Base-by-base conservation (phyloP, 306 rosid genomes). In the Calophaca sinica region DNA sequence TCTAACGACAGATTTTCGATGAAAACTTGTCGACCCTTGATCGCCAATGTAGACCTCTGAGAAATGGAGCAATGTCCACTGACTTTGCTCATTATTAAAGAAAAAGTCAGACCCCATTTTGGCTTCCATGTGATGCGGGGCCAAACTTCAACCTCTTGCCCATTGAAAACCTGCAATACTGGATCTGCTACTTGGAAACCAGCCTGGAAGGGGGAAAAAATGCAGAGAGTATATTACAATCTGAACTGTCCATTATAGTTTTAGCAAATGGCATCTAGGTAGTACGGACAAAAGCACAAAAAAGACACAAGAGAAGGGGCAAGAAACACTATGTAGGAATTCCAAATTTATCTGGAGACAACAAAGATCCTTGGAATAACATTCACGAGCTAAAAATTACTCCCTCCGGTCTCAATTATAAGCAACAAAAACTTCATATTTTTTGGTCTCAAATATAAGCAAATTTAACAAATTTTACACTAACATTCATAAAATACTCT, bases 81-180 rank as follows among this genome's bases (percentile, higher is more conserved):
- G 55, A 94, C 87, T 94, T 87, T 94, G 77, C 84, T 86, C 80
- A 86, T 94, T 78, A 92, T 78, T 73, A 71, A 81, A 12, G 94
- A 73, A 73, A 79, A 94, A 36, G 87, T 90, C 67, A 89, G 79
- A 29, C 90, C 97, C 97, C 99, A 94, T 86, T 88, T 92, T 33
- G 99, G 97, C 70, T 94, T 92, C 99, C 98, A 94, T 60, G 86
- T 77, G 77, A 92, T 59, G 11, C 84, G 86, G 67, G 97, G 88
- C 99, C 99, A 94, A 41, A 92, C 89, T 83, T 94, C 96, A 67
- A 92, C 94, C 82, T 94, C 96, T 82, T 90, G 99, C 70, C 93
- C 90, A 45, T 89, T 92, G 78, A 92, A 86, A 58, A 81, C 90
- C 82, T 86, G 86, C 68, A 76, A 9, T 61, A 79, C 88, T 29